Base-by-base conservation (phyloP, 2,329 filamentous ascomycete species). In the Penicillium fuscoglaucum region DNA sequence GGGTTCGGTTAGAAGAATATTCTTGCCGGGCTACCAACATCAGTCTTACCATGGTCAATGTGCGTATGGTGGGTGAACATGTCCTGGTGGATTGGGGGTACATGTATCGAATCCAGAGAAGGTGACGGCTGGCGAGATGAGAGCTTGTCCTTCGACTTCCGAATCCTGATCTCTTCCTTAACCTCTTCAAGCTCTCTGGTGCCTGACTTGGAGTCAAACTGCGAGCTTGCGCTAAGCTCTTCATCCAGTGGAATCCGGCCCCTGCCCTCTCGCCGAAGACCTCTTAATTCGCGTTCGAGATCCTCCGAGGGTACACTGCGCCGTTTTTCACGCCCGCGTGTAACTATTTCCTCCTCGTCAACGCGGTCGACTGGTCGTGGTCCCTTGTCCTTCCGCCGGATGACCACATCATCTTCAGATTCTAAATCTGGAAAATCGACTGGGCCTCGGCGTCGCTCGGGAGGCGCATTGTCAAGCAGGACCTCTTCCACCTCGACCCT, bases 41-140 rank as follows among this genome's bases (percentile, higher is more conserved):
- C n/a, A 8, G 7, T 43, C 66, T 54, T 64, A 91, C 90, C 92
- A 76, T 96, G 91, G 70, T 96, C 90, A 66, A 96, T 89, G 70
- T 93, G 90, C 58, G 88, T 84, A 72, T 95, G 93, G 76, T 95
- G 90, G 0, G 91, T 96, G 64, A 96, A 93, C 58, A 96, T 87
- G 71, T 96, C 90, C 69, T 93, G 87, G 75, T 93, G 90, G 66
- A 96, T 91, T 0, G 88, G 89, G 35, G 91, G 91, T 21, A 88
- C 87, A 43, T 86, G 84, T 67, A 95, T 87, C 45, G 89, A 86
- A 45, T 83, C 81, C 9, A 78, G 76, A 48, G 77, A 73, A 49
- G 85, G 84, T 21, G 84, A 82, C 4, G 82, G 80, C 21, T 81
- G 73, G 17, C 79, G 80, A 12, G 82, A 82, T 7, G 56, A 24